Base-by-base conservation (phyloP, 257 asterid species). In the Capsicum pubescens region DNA sequence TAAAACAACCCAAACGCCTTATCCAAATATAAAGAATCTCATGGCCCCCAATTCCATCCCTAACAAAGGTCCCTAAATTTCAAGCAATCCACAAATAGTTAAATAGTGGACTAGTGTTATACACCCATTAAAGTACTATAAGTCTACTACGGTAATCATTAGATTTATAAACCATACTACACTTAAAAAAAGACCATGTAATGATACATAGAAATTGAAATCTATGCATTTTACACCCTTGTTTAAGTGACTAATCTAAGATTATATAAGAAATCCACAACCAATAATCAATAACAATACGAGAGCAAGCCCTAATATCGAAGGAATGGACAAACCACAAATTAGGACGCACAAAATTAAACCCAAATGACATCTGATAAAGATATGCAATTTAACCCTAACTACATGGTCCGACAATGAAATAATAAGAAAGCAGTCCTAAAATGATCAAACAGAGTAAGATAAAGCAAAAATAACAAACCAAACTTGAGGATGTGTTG, bases 401-500 rank as follows among this genome's bases (percentile, higher is more conserved):
- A 54, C 15, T 15, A 54, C 14, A 11, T 54, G 57, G 57, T 12
- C 14, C 1, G 5, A 11, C 14, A 11, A 52, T 52, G 14, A 9
- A 52, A 9, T 13, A 52, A 52, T 46, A 0, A 14, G 4, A 52
- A 59, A 7, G 11, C 32, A 59, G 6, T 3, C 1, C 11, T 6
- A 46, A 48, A 7, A 48, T 48, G 9, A 59, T 59, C 26, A n/a
- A 2, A 59, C 8, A n/a, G 3, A 8, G 17, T 4, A n/a, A 80
- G 66, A n/a, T 1, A 11, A 57, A 74, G 21, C 8, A 13, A 19
- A 87, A 63, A 80, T 3, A 39, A 87, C 85, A 82, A 86, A 79
- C 88, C 82, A 13, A 91, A 91, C 72, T 87, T 89, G 76, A 89
- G 91, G 44, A 88, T 83, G 84, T 89, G 92, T 39, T 85, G 87